Conservation (phyloP, 2,329 filamentous ascomycete species). For the Dactylellina cionopaga region DNA sequence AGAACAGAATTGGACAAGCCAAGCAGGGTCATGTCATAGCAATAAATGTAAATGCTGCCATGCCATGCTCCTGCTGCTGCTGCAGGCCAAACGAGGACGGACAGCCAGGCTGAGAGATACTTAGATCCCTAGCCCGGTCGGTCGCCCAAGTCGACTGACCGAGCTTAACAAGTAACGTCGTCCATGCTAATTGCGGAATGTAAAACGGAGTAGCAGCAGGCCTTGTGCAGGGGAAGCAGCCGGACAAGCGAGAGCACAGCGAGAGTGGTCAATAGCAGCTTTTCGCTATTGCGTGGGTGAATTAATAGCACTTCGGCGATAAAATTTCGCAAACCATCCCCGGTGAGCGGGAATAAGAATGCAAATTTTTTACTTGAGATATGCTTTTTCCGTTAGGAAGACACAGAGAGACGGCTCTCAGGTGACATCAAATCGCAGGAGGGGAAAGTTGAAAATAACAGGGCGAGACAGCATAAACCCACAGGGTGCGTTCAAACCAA, state of each 20-base stretch:
- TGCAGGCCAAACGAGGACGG: slow-evolving; percentile 34
- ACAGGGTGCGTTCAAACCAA: neutral
- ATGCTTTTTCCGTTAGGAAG: slow-evolving; percentile 1
- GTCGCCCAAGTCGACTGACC: slow-evolving; percentile 24
- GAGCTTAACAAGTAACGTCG: slow-evolving; percentile 51
- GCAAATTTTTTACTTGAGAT: slow-evolving; percentile 9
- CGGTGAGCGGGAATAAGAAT: slow-evolving; percentile 36
- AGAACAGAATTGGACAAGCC: too few species aligned
- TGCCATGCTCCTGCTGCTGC: too few species aligned
- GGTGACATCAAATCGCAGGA: neutral
- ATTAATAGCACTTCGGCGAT: slow-evolving; percentile 43
- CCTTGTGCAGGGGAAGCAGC: slow-evolving; percentile 48
- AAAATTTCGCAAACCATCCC: slow-evolving; percentile 46
- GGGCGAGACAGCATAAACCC: neutral
- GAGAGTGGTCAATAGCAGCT: slow-evolving; percentile 27
- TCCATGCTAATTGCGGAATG: slow-evolving; percentile 51
- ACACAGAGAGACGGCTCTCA: neutral
- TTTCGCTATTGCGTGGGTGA: slow-evolving; percentile 29
- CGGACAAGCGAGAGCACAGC: slow-evolving; percentile 37
- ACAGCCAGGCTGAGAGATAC: slow-evolving; percentile 44
- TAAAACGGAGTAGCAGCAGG: slow-evolving; percentile 48
- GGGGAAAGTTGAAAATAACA: neutral
- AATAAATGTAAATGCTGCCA: slow-evolving; percentile 38
- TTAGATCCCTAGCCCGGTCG: slow-evolving; percentile 23
- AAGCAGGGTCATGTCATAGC: slow-evolving; percentile 47